Conservation (phyloP, 345 rosid species). For the Linum usitatissimum region DNA sequence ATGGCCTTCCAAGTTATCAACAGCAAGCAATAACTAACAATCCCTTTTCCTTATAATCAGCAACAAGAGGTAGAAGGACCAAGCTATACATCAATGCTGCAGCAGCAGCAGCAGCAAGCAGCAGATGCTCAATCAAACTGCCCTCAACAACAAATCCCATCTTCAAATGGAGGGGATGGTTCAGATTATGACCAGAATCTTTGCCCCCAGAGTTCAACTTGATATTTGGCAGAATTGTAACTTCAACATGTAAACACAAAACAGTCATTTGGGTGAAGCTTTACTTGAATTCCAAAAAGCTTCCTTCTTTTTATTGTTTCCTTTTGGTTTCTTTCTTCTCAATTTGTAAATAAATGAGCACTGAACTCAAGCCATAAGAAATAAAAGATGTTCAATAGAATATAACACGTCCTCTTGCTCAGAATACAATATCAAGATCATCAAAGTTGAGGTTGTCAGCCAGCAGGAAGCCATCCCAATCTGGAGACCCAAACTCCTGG, state of each 20-base stretch:
- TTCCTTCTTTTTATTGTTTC: not conserved
- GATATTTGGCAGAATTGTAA: not conserved
- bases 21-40: not conserved
- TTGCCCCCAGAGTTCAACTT: not conserved
- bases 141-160: constrained; percentile 13
- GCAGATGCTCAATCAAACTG: constrained; percentile 15
- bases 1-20: not conserved
- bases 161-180: constrained; percentile 13
- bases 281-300: not conserved
- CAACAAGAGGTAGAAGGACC: constrained; percentile 18
- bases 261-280: not conserved
- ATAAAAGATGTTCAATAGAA: not conserved
- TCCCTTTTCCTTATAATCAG: not conserved
- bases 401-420: not conserved
- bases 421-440: constrained; percentile 9
- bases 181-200: constrained; percentile 13
- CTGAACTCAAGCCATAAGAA: not conserved
- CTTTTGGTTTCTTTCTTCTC: not conserved
- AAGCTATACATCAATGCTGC: constrained; percentile 14
- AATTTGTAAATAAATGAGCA: not conserved
- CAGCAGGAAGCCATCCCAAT: constrained; percentile 11
- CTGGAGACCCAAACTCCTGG: not conserved
- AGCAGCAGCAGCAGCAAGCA: constrained; percentile 13
- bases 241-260: no score
- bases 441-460: constrained; percentile 9